phyloP scores from a whole-genome alignment of 805 yeast species.

The Candida quercuum region DNA sequence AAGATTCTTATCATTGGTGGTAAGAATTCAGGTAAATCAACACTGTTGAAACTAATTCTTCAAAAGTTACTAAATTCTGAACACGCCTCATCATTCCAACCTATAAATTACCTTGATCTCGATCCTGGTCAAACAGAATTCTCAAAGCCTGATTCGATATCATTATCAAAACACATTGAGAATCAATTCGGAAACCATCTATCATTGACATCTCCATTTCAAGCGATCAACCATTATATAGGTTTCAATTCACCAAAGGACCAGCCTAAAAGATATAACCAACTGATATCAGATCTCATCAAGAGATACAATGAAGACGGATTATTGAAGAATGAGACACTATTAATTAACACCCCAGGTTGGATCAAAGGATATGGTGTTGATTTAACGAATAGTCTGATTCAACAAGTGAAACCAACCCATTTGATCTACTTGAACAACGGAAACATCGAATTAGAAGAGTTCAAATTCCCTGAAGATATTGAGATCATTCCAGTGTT shows the following conservation, averaged over 20 bases:
- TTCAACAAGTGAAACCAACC: conserved; percentile 44
- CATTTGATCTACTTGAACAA: conserved; percentile 51
- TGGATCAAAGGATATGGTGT: conserved; percentile 89
- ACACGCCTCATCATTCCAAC: conserved; percentile 1
- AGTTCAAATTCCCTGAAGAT: conserved; percentile 21
- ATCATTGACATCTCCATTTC: conserved; percentile 13
- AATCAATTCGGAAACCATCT: conserved; percentile 34
- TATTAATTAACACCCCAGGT: conserved; percentile 79
- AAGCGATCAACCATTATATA: conserved; percentile 31
- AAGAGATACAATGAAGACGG: conserved; percentile 28
- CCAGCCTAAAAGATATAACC: conserved; percentile 52
- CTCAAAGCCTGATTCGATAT: conserved; percentile 65
- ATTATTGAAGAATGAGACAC: conserved; percentile 17
- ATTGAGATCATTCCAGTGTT: conserved; percentile 29
- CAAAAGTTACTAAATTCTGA: conserved; percentile 36
- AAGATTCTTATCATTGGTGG: conserved; percentile 35
- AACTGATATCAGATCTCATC: conserved; percentile 36
- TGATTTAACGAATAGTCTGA: conserved; percentile 45
- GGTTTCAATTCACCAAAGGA: conserved; percentile 70
- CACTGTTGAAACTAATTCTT: conserved; percentile 49
- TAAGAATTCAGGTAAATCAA: conserved; percentile 81
- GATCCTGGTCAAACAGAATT: conserved; percentile 91
- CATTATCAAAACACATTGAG: conserved; percentile 36
- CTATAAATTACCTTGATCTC: conserved; percentile 56
- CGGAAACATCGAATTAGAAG: conserved; percentile 24